These are phyloP conservation scores for Daldinia vernicosa DNA, from an alignment of 495 filamentous ascomycete genomes.

Conservation along the genomic window DNA sequence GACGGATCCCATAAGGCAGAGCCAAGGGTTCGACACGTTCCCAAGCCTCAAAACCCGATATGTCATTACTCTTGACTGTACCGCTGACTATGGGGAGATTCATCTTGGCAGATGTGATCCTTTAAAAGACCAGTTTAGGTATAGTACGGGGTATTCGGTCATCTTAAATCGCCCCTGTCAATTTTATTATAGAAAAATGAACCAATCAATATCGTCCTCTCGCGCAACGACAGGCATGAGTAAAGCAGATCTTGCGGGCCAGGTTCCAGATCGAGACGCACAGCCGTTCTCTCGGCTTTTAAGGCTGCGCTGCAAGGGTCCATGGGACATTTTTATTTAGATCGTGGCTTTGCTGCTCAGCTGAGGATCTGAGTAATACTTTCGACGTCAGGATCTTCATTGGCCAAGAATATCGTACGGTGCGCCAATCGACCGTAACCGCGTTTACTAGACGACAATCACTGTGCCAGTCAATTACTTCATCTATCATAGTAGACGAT, in stretches of 20 bases:
- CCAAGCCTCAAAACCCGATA: not conserved
- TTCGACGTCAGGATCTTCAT: not conserved
- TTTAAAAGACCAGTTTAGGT: not conserved
- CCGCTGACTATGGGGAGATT: constrained; percentile 4
- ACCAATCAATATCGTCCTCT: not conserved
- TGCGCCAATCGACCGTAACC: not conserved
- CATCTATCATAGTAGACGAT: not conserved
- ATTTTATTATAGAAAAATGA: not conserved
- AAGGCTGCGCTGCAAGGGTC: not conserved
- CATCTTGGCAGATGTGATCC: not conserved
- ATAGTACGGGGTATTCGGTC: constrained; percentile 20
- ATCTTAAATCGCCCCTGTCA: not conserved
- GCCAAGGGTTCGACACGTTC: not conserved
- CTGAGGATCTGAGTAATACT: not conserved
- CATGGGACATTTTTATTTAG: not conserved
- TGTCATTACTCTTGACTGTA: not conserved
- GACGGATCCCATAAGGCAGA: not conserved
- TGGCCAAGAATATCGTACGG: not conserved
- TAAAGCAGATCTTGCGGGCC: not conserved
- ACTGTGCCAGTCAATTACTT: not conserved
- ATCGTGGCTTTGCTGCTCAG: not conserved
- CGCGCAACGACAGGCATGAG: not conserved
- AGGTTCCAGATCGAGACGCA: not conserved
- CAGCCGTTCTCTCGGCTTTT: not conserved
- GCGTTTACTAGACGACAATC: not conserved